Conservation (phyloP, 352 stramenopile genomes). For the Thalassiosira mediterranea region DNA sequence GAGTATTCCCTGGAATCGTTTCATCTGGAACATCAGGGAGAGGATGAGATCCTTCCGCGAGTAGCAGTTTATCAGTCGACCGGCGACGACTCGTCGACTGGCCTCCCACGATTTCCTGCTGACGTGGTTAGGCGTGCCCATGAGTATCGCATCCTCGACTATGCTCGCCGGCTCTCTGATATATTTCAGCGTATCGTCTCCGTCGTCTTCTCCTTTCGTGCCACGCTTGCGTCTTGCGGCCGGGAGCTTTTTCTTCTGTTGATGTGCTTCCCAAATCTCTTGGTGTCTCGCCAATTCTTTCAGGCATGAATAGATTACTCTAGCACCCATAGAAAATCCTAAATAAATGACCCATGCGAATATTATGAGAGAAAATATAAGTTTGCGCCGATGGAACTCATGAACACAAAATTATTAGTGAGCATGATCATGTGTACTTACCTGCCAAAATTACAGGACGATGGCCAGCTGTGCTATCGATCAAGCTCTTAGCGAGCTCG, state of each 20-base stretch:
- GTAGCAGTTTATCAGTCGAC: conserved; percentile 80
- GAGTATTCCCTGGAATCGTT: conserved; percentile 52
- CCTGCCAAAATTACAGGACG: conserved; percentile 39
- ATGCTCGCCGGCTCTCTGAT: conserved; percentile 76
- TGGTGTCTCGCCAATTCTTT: conserved; percentile 61
- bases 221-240: conserved; percentile 13
- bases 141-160: conserved; percentile 79
- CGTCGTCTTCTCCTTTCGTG: conserved; percentile 26
- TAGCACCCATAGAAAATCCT: conserved; percentile 60
- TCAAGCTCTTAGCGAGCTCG: conserved; percentile 55
- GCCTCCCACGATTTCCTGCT: conserved; percentile 62
- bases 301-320: conserved; percentile 64
- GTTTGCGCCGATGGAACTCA: not conserved
- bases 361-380: conserved; percentile 9
- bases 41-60: conserved; percentile 79
- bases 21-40: conserved; percentile 80
- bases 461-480: conserved; percentile 58
- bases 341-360: no score
- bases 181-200: conserved; percentile 51
- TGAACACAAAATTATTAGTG: no score
- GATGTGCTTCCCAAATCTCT: conserved; percentile 61
- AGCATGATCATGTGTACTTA: no score
- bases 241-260: conserved; percentile 38
- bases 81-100: conserved; percentile 64
- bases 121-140: conserved; percentile 76